Base-by-base conservation (phyloP, 495 filamentous ascomycete genomes). In the Aspergillus heteromorphus region DNA sequence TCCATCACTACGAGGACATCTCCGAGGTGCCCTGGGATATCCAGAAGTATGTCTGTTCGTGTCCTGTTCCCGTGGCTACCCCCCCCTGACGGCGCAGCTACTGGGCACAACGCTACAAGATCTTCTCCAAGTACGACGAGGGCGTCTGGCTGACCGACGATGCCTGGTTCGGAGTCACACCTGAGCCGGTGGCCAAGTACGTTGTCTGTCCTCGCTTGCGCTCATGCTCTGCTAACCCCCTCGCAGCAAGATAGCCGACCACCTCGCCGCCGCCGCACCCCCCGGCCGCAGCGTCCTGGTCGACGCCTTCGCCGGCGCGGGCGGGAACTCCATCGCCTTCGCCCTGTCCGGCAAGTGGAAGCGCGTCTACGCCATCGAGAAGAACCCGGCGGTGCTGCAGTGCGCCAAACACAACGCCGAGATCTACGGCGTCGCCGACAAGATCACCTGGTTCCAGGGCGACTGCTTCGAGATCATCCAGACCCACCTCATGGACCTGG, bases 161-260 rank as follows among this genome's bases (percentile, higher is more conserved):
- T 73, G 87, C 89, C 23, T 98, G 93, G 93, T 98, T 91, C 70
- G 95, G 91, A 42, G 88, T 97, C 8, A 97, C 93, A 1, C 91
- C 93, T 11, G 93, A 97, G 68, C 87, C 84, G 10, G 81, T 97
- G 19, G 93, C 93, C 34, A 83, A 75, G 91, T 95, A 78, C 59
- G 76, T 47, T 42, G 8, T 6, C 2, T 52, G 17, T 49, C 41
- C 11, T 48, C n/a, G 41, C n/a, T 5, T 13, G 14, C 16, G 6
- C 10, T 20, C 16, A 13, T 0, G 18, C 6, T 3, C 8, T 7
- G 9, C 50, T 49, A 40, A 54, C 34, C 25, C 41, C n/a, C n/a
- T 2, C 29, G 7, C 50, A 93, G 89, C 50, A 81, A 86, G 69
- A 88, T 97, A 54, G 90, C 91, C n/a, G 58, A 79, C 18, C 86